A percentile compares a stretch with the other conserved stretches of the same genome.
Conservation (phyloP, 2,329 filamentous ascomycete genomes). For the Claviceps fusiformis region DNA sequence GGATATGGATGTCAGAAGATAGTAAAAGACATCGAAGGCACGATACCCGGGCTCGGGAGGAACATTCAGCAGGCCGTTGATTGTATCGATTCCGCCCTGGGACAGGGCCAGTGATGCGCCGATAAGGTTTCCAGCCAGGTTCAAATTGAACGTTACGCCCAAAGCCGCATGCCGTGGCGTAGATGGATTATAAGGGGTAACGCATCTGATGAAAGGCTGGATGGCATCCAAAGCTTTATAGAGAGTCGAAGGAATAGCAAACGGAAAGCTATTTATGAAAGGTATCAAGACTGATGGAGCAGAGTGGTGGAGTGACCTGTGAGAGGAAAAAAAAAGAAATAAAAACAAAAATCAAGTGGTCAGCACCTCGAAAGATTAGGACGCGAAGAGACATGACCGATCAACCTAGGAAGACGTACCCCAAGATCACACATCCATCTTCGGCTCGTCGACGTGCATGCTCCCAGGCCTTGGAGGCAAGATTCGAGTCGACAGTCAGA, state of each 20-base stretch:
- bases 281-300: constrained; percentile 72
- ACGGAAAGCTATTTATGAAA: constrained; percentile 68
- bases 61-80: constrained; percentile 65
- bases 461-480: constrained; percentile 83
- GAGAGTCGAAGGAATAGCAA: constrained; percentile 61
- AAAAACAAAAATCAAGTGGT: not conserved
- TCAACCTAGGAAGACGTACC: constrained; percentile 38
- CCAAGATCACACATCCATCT: constrained; percentile 82
- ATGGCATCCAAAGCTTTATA: constrained; percentile 71
- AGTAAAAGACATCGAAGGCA: constrained; percentile 97
- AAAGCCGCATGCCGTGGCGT: constrained; percentile 68
- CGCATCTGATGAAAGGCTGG: constrained; percentile 73
- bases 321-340: not conserved
- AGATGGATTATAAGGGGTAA: constrained; percentile 82
- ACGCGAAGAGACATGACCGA: not conserved
- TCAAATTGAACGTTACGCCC: constrained; percentile 68
- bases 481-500: constrained; percentile 61
- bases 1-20: constrained; percentile 82
- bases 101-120: constrained; percentile 67
- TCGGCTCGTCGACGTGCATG: constrained; percentile 89
- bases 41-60: constrained; percentile 69
- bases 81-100: constrained; percentile 75
- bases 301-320: constrained; percentile 75
- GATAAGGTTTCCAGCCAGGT: constrained; percentile 64
- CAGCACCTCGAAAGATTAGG: constrained; percentile 4